phyloP scores from a whole-genome alignment of 495 filamentous ascomycete species.

The Pseudotulostoma volvatum region DNA sequence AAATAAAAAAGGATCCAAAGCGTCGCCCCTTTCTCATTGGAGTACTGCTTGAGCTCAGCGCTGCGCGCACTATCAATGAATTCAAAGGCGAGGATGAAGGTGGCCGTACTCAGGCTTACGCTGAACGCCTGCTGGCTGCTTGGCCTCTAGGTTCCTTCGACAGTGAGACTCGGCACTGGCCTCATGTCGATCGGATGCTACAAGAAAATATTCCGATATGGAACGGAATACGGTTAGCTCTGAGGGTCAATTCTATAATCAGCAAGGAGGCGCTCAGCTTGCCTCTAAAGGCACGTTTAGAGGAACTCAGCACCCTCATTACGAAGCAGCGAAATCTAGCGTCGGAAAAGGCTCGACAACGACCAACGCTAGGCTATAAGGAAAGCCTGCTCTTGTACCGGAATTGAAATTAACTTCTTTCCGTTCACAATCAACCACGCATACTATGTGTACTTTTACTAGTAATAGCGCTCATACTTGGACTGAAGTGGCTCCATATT shows the following conservation, averaged over 20 bases:
- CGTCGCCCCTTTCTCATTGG: conserved; percentile 25
- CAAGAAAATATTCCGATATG: conserved; percentile 17
- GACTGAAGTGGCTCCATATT: too few species aligned
- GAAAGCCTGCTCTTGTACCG: conserved; percentile 7
- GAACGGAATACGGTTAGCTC: conserved; percentile 17
- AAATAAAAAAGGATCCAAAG: conserved; percentile 16
- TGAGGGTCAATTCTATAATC: conserved; percentile 9
- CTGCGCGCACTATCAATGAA: conserved; percentile 20
- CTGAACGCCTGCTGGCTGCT: conserved; percentile 17
- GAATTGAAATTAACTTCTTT: conserved; percentile 1
- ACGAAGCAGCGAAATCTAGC: conserved; percentile 9
- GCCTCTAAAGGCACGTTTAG: conserved; percentile 9
- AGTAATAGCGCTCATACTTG: too few species aligned
- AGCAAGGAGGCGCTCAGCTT: conserved; percentile 4
- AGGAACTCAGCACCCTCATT: conserved; percentile 10
- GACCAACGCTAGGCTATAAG: conserved; percentile 8
- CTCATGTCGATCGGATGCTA: conserved; percentile 9
- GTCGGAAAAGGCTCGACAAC: conserved; percentile 7
- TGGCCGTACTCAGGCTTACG: conserved; percentile 22
- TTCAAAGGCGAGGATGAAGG: conserved; percentile 15
- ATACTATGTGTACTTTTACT: not conserved
- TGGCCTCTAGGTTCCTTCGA: conserved; percentile 13
- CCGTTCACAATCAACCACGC: not conserved
- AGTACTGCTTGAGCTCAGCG: conserved; percentile 27
- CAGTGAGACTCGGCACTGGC: conserved; percentile 6